Base-by-base conservation (phyloP, 495 filamentous ascomycete species). In the Penicillium paradoxum region DNA sequence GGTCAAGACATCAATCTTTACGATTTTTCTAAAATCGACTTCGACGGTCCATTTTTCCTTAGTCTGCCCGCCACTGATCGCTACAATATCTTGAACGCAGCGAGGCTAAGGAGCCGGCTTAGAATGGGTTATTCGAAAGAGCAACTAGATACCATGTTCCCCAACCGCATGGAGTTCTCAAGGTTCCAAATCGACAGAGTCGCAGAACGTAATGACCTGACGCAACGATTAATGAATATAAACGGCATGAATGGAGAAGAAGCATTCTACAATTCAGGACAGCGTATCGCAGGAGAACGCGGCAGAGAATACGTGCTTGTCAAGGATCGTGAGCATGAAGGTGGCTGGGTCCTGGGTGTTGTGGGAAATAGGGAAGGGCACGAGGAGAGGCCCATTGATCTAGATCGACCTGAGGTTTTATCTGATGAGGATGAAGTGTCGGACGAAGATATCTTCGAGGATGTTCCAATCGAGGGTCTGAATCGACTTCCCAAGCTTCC, bases 1-100 rank as follows among this genome's bases (percentile, higher is more conserved):
- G 93, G 92, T 32, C 93, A 97, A 68, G 91, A 97, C 71, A 88
- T 98, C 69, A 95, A 95, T 62, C 73, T 97, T n/a, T 96, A 97
- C 64, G 93, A 98, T 67, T 97, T 97, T 57, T 91, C 87, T 51
- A 97, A 97, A 67, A 98, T 98, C 51, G 95, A 98, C 69, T 98
- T 97, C 58, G 88, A 96, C 57, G 85, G 89, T 47, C 79, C 88
- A 14, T 97, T 98, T 70, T 98, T 98, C 68, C 77, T 84, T 63
- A 95, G 89, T 63, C 71, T 98, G 38, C 93, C 93, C 1, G 81
- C 89, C 7, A 87, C 83, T 2, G 93, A 98, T 74, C 85, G 92
- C 18, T 97, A 98, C 71, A 97, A 97, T 55, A 98, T 98, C 40
- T 69, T 98, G 13, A 97, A 97, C 62, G 92, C 95, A 0, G 93